Base-by-base conservation (phyloP, 2,329 filamentous ascomycete species). In the Stagonosporopsis cucurbitacearum region DNA sequence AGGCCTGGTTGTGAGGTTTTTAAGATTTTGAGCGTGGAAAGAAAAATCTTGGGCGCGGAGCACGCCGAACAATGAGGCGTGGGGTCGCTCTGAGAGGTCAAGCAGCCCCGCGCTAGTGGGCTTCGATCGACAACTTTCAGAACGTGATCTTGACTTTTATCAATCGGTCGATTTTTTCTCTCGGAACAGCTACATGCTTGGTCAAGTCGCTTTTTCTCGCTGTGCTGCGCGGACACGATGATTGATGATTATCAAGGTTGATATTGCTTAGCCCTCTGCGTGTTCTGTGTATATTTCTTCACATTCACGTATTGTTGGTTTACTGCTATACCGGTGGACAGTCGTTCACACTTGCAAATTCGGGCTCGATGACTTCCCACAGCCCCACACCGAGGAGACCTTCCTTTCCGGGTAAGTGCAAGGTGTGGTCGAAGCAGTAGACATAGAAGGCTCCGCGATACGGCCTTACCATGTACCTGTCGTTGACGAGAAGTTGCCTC, bases 41-140 rank as follows among this genome's bases (percentile, higher is more conserved):
- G 41, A 55, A 55, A 55, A 55, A 49, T 40, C 35, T 49, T 40
- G 52, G 46, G 23, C 45, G 40, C 54, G 54, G 54, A 44, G 43
- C 26, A 44, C 43, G 39, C 54, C 54, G 54, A 52, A 52, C 49
- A 36, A 52, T 41, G 33, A 47, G 32, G 42, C 46, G 54, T 51
- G 54, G 54, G 54, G 54, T 54, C 35, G 46, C 42, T 42, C 49
- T 47, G 36, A 47, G 43, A 25, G 33, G 40, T 33, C 32, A n/a
- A 26, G 47, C 17, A 26, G 22, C 53, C 53, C 42, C 43, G 47
- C 53, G 53, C 53, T 56, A 56, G 43, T 30, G n/a, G 40, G 35
- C 30, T 13, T 40, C 37, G 19, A 39, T 40, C 32, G 45, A 41
- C 26, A 22, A 41, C 42, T n/a, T 30, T 8, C 3, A 43, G 6